Evolutionary conservation across 768 basidiomycete genomes (phyloP), one percentile per base, ranked within the genome.

Genomic region (Leccinum rimulosum): DNA sequence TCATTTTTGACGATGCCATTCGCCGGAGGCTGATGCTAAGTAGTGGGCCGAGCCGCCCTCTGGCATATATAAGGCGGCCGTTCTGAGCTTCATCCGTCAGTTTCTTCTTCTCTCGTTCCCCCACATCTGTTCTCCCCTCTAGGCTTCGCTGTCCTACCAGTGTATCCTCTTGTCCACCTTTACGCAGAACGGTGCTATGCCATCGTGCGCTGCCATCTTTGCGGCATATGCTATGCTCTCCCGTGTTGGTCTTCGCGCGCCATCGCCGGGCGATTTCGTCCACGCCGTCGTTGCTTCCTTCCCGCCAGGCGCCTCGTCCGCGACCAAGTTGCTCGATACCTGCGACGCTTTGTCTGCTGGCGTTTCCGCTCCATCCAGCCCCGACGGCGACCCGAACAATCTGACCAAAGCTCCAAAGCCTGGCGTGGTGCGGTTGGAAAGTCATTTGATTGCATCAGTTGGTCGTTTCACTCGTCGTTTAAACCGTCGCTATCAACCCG

Each of bases 31-130:
- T 0, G 35, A 35, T 14, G 12, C 0, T 6, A 25, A 25, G 25
- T 25, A 19, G 2, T 40, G 38, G 38, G 38, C 17, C 38, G 4
- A 40, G 38, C 10, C 27, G 52, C 57, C 45, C 15, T 52, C 31
- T 60, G 27, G 33, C 33, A 28, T 50, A 58, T 60, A 49, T 55
- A 64, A 67, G 54, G 52, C 45, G 15, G 43, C 6, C 35, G 10
- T 12, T 11, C 15, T 12, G 36, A 6, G 11, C 11, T 40, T 4
- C 0, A 10, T 30, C 55, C 53, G 19, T 53, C 56, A 50, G 49
- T 54, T 59, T 55, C 49, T 35, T 4, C 27, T 33, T 53, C 55
- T 52, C 47, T 35, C 19, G 9, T 35, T 45, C 15, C 31, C 50
- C 50, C 17, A 38, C 50, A 31, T 33, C 25, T 17, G 14, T 17